Conservation (phyloP, 352 stramenopile species). For the Phytophthora pluvialis region DNA sequence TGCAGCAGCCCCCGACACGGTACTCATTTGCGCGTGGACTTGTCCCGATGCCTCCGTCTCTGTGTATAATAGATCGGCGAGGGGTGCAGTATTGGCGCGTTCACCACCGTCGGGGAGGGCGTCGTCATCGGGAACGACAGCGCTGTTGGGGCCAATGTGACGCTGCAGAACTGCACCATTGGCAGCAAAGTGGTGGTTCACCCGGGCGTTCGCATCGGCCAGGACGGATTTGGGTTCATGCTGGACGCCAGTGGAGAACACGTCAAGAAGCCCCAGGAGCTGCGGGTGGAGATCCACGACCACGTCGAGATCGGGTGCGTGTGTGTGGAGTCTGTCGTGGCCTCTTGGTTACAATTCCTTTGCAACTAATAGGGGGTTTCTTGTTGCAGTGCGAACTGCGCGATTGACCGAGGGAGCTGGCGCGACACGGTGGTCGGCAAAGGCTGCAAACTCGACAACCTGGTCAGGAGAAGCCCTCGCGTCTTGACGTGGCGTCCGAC, state of each 20-base stretch:
- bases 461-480: slow-evolving; percentile 39
- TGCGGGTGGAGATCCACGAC: slow-evolving; percentile 79
- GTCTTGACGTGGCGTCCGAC: background rate
- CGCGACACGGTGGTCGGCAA: slow-evolving; percentile 75
- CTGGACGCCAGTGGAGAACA: slow-evolving; percentile 64
- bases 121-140: slow-evolving; percentile 66
- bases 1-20: background rate
- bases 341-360: no score
- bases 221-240: slow-evolving; percentile 87
- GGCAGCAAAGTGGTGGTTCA: slow-evolving; percentile 75
- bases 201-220: slow-evolving; percentile 69
- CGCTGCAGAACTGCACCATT: slow-evolving; percentile 75
- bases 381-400: slow-evolving; percentile 65
- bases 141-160: slow-evolving; percentile 57
- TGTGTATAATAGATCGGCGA: slow-evolving; percentile 53
- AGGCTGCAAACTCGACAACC: slow-evolving; percentile 86
- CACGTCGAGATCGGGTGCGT: slow-evolving; percentile 85
- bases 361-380: background rate
- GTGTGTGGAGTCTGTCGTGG: background rate
- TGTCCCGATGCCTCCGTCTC: background rate
- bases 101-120: slow-evolving; percentile 58
- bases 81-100: slow-evolving; percentile 60
- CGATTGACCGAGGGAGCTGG: slow-evolving; percentile 88
- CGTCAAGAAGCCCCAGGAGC: slow-evolving; percentile 82
- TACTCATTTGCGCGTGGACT: background rate